A percentile compares a stretch with the other conserved stretches of the same genome.
Conservation (phyloP, 495 filamentous ascomycete genomes). For the Penicillium soppii region DNA sequence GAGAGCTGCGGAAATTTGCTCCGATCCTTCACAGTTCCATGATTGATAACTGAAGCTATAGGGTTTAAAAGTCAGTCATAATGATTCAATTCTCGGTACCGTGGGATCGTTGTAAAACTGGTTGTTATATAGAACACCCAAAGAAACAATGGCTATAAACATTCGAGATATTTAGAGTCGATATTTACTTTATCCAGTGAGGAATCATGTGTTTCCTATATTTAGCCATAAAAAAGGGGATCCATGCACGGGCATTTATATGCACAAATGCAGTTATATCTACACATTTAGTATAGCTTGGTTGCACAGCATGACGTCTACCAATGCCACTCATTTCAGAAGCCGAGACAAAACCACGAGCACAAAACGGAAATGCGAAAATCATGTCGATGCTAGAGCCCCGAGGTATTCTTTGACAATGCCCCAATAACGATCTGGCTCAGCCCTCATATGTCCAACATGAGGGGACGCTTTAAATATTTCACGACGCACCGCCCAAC, state of each 20-base stretch:
- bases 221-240: too few species aligned
- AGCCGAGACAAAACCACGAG: background rate
- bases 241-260: background rate
- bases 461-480: slow-evolving; percentile 40
- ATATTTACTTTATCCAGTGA: too few species aligned
- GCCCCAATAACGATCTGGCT: slow-evolving; percentile 44
- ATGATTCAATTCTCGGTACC: background rate
- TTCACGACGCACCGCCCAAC: slow-evolving; percentile 38
- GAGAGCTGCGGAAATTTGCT: slow-evolving; percentile 16
- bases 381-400: slow-evolving; percentile 3
- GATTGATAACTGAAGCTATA: slow-evolving; percentile 4
- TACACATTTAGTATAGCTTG: too few species aligned
- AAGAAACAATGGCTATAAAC: too few species aligned
- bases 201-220: too few species aligned
- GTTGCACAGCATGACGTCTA: background rate
- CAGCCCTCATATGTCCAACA: slow-evolving; percentile 44
- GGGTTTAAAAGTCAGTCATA: background rate
- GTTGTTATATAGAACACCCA: too few species aligned
- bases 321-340: background rate
- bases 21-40: slow-evolving; percentile 12
- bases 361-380: background rate
- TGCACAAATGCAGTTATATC: background rate
- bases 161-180: too few species aligned
- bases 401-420: slow-evolving; percentile 32
- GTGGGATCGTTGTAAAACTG: background rate